Evolutionary conservation across 2,329 filamentous ascomycete genomes (phyloP).

Genomic region (Kalmusia sp.): DNA sequence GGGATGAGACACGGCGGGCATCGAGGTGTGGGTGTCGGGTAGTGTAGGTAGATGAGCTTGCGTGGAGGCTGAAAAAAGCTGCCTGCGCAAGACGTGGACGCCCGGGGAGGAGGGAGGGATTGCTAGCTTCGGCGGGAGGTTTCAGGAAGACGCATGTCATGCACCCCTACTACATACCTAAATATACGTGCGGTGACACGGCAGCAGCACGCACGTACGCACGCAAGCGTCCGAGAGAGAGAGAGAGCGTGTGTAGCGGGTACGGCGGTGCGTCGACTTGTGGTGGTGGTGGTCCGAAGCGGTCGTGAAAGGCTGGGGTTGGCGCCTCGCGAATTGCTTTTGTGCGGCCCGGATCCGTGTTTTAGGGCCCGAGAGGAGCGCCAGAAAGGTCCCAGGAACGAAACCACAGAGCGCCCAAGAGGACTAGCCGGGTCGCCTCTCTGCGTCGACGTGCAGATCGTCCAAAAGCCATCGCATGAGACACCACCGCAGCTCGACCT

Average conservation of each 20-base stretch:
- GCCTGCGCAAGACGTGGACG: not conserved
- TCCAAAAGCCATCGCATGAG: too few species aligned
- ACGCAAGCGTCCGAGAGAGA: too few species aligned
- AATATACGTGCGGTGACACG: slow-evolving; percentile 8
- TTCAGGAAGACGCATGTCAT: slow-evolving; percentile 17
- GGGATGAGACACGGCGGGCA: slow-evolving; percentile 4
- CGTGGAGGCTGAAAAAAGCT: slow-evolving; percentile 1
- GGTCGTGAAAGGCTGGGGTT: not conserved
- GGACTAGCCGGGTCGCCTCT: too few species aligned
- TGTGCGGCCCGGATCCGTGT: not conserved
- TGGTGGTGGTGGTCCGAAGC: not conserved
- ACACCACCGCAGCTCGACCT: too few species aligned
- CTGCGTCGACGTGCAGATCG: not conserved
- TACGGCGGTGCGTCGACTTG: too few species aligned
- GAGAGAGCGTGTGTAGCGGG: not conserved
- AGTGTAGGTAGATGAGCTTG: not conserved
- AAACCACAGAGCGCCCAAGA: too few species aligned
- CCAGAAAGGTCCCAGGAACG: not conserved
- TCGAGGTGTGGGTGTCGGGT: not conserved
- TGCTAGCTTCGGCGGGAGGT: not conserved
- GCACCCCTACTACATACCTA: slow-evolving; percentile 7
- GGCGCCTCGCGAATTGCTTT: not conserved
- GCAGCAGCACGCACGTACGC: not conserved
- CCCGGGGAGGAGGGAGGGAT: not conserved
- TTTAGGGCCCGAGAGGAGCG: not conserved